Evolutionary conservation across 257 asterid species (phyloP), one percentile per base, ranked within the genome.

Genomic region (Penstemon eatonii): DNA sequence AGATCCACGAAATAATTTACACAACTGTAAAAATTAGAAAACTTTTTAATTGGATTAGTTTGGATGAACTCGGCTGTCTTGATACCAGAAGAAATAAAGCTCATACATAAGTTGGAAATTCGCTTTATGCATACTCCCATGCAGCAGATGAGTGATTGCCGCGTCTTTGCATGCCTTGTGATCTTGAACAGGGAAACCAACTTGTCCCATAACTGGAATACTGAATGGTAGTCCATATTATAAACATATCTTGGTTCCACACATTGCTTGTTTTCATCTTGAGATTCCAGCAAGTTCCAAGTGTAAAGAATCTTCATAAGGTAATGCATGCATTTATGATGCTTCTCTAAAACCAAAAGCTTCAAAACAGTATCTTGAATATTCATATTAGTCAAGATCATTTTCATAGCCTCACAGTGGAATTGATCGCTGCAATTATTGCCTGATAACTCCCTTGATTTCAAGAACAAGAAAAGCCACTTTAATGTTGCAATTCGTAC

Each of bases 81-180:
- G 45, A 57, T 63, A 59, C 72, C 80, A 13, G 81, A 69, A 58
- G 80, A 75, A 65, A 84, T 40, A 66, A 75, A 69, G 74, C 78
- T 74, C 79, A 76, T 70, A 7, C 73, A 82, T 56, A 84, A 57
- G 78, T 42, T 72, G 11, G 86, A 75, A 43, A 88, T 78, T 63
- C 74, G 86, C 79, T 83, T 89, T 68, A 78, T 76, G 62, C 96
- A 93, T 74, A 93, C 57, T n/a, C 97, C 99, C 88, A 93, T 81
- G 83, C 96, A 90, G 83, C 96, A 87, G 69, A 93, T 73, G 56
- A 93, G 95, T 10, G 78, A 68, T 71, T 85, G 91, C 43, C 78
- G 83, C 15, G 86, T 88, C 85, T 93, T 93, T 36, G 88, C 85
- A 76, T 87, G 96, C 75, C 92, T 90, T 44, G 91, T 79, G 64